phyloP scores from a whole-genome alignment of 805 yeast species.

The Candida silvicultrix region DNA sequence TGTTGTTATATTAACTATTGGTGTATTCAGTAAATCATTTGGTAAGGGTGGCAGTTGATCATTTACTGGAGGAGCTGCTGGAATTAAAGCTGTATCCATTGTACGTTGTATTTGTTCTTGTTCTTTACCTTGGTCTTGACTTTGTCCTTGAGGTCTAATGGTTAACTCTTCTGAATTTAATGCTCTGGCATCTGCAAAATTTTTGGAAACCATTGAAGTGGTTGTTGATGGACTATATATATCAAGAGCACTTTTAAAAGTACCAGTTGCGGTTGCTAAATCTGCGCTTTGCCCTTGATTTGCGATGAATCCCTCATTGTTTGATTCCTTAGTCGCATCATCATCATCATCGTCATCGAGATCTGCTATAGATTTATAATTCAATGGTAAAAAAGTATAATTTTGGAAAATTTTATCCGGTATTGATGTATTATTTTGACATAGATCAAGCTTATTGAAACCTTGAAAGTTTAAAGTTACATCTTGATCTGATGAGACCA shows the following conservation, averaged over 20 bases:
- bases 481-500: neutral
- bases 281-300: neutral
- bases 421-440: neutral
- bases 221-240: neutral
- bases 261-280: neutral
- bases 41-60: neutral
- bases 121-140: neutral
- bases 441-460: neutral
- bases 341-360: neutral
- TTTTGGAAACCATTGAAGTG: neutral
- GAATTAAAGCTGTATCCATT: neutral
- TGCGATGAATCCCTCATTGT: neutral
- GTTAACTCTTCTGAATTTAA: neutral
- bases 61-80: neutral
- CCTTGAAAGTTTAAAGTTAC: neutral
- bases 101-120: neutral
- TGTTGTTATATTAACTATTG: neutral
- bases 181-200: neutral
- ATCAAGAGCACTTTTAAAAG: neutral
- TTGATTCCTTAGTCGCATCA: neutral
- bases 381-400: neutral
- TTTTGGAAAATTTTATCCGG: neutral
- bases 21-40: neutral
- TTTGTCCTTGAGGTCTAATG: no score
- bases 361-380: neutral